Evolutionary conservation across 495 filamentous ascomycete species (phyloP).

Genomic region (Penicillium maclennaniae): DNA sequence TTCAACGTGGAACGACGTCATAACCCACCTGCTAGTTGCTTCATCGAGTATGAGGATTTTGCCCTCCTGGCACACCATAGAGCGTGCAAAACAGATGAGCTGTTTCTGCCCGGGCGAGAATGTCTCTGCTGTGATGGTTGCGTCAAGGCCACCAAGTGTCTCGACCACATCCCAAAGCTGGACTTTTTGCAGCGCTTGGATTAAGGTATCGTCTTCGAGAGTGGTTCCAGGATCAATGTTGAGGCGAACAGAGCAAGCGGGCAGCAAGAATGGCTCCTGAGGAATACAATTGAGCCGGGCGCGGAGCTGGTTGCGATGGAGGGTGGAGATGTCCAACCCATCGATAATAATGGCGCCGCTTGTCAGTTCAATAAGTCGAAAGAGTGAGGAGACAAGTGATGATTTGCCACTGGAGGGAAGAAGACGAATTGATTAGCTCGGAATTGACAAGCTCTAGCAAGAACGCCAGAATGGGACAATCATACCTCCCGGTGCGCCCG

Average conservation of each 20-base stretch:
- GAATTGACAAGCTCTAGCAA: too few species aligned
- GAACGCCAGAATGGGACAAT: too few species aligned
- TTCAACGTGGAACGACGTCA: too few species aligned
- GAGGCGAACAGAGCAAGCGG: slow-evolving; percentile 26
- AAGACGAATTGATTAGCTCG: too few species aligned
- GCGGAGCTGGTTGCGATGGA: slow-evolving; percentile 18
- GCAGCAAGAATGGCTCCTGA: slow-evolving; percentile 33
- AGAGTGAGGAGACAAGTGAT: slow-evolving; percentile 21
- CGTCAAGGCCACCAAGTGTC: slow-evolving; percentile 19
- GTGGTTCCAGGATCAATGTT: slow-evolving; percentile 30
- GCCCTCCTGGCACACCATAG: slow-evolving; percentile 16
- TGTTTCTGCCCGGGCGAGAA: slow-evolving; percentile 45
- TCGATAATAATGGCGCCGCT: slow-evolving; percentile 14
- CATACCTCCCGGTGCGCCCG: slow-evolving; percentile 25
- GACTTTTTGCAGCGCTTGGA: slow-evolving; percentile 19
- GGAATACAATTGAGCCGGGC: slow-evolving; percentile 27
- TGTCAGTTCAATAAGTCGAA: slow-evolving; percentile 28
- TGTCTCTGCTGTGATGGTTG: slow-evolving; percentile 4
- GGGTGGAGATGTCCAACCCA: slow-evolving; percentile 4
- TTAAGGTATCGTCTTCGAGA: slow-evolving; percentile 14
- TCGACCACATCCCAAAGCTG: slow-evolving; percentile 16
- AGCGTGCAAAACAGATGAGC: slow-evolving; percentile 26
- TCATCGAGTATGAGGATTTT: slow-evolving; percentile 34
- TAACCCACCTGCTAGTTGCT: slow-evolving; percentile 23
- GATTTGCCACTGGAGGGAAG: slow-evolving; percentile 38